Conservation (phyloP, 371 early-diverging fungal genomes). For the Mucor mucedo region DNA sequence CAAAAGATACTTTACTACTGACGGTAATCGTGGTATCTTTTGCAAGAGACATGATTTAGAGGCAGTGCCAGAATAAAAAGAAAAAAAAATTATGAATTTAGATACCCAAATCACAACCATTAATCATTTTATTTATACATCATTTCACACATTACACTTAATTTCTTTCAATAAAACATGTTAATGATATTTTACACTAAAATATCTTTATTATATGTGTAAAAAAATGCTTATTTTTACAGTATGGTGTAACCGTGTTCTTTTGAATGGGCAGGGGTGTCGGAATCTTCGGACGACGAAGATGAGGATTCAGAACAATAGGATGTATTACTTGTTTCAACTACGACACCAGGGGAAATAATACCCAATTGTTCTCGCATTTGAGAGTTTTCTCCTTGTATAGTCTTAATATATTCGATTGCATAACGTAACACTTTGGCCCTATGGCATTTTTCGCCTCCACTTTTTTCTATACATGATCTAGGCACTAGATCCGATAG, state of each 20-base stretch:
- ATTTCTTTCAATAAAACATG: neutral
- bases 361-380: constrained; percentile 25
- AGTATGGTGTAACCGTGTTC: neutral
- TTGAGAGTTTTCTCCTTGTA: constrained; percentile 27
- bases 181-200: constrained; percentile 16
- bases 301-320: constrained; percentile 8
- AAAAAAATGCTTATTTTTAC: constrained; percentile 4
- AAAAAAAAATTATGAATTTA: neutral
- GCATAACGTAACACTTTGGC: constrained; percentile 32
- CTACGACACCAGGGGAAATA: neutral
- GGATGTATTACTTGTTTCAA: neutral
- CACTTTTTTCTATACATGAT: constrained; percentile 15
- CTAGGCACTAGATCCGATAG: constrained; percentile 30
- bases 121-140: neutral
- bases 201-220: constrained; percentile 1
- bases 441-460: constrained; percentile 33
- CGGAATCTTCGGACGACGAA: constrained; percentile 14
- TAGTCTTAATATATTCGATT: constrained; percentile 29
- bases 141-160: neutral
- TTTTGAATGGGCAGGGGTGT: constrained; percentile 12
- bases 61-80: constrained; percentile 22
- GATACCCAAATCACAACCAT: constrained; percentile 9
- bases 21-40: constrained; percentile 38
- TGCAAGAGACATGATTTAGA: constrained; percentile 31
- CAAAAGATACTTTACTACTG: constrained; percentile 33